Evolutionary conservation across 2,329 filamentous ascomycete genomes (phyloP).

Genomic region (Colletotrichum melonis): DNA sequence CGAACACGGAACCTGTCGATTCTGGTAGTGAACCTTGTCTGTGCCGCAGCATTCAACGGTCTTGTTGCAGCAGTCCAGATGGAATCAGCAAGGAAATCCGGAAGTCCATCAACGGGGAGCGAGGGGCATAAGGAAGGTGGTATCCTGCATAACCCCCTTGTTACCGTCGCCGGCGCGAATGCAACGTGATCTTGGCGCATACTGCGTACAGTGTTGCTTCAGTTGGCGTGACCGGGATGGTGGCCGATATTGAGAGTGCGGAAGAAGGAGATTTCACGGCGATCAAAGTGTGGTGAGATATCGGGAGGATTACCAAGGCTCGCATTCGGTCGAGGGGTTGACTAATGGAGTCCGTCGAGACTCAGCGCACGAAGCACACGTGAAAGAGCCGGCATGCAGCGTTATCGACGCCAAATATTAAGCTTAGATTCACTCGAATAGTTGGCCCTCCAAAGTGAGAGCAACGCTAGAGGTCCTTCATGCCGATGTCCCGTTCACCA

Average conservation of each 20-base stretch:
- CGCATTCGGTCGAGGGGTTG: not conserved
- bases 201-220: not conserved
- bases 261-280: not conserved
- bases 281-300: not conserved
- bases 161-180: not conserved
- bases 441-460: not conserved
- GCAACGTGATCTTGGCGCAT: conserved; percentile 8
- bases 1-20: not conserved
- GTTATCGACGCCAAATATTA: not conserved
- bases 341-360: not conserved
- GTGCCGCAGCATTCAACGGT: not conserved
- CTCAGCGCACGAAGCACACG: not conserved
- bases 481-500: not conserved
- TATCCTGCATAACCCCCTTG: conserved; percentile 14
- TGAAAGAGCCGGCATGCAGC: not conserved
- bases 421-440: not conserved
- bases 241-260: not conserved
- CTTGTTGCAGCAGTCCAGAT: not conserved
- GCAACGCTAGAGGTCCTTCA: not conserved
- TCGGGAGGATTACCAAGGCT: not conserved
- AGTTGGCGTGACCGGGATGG: not conserved
- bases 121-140: conserved; percentile 28
- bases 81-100: not conserved
- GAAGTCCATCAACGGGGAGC: not conserved
- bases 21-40: not conserved